Base-by-base conservation (phyloP, 345 rosid species). In the Euphorbia lathyris region DNA sequence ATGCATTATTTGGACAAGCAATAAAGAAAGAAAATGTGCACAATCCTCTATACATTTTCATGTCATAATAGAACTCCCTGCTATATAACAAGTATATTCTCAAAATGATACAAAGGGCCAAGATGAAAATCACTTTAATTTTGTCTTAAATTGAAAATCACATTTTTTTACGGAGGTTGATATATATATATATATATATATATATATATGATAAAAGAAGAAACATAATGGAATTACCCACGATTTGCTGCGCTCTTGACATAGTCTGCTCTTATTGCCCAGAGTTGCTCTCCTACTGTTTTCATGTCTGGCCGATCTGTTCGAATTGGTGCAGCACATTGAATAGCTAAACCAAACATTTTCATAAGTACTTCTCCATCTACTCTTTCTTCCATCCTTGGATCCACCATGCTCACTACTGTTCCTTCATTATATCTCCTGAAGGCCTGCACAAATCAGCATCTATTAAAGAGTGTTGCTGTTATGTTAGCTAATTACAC, bases 231-330 rank as follows among this genome's bases (percentile, higher is more conserved):
- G 56, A 72, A 45, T 22, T n/a, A 76, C 43, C 75, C 63, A 68
- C 32, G 63, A 66, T 36, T 85, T 42, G 56, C 65, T 42, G 56
- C 65, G 71, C 82, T 79, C 77, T 76, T 95, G 19, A 90, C 72
- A 74, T 85, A 85, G 69, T 84, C 92, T 26, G 92, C 89, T 52
- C 99, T 88, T 82, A 95, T 90, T 20, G 74, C 88, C 99, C 99
- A 95, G 70, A 95, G 73, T 76, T 87, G 85, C 79, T 92, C 93
- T 69, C 83, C 96, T 36, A 87, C 99, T 25, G 79, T 55, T 77
- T 85, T 86, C 99, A 95, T 95, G 68, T 88, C 90, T 0, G 97
- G 99, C 27, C 97, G 78, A 47, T 92, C 93, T n/a, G 71, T 38
- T 68, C 93, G 68, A 29, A 82, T 59, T 0, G 99, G 99, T 22